A percentile compares a stretch with the other conserved stretches of the same genome.
These are phyloP conservation scores for Leishmania martiniquensis DNA, from an alignment of 208 protist species.

Conservation along the genomic window DNA sequence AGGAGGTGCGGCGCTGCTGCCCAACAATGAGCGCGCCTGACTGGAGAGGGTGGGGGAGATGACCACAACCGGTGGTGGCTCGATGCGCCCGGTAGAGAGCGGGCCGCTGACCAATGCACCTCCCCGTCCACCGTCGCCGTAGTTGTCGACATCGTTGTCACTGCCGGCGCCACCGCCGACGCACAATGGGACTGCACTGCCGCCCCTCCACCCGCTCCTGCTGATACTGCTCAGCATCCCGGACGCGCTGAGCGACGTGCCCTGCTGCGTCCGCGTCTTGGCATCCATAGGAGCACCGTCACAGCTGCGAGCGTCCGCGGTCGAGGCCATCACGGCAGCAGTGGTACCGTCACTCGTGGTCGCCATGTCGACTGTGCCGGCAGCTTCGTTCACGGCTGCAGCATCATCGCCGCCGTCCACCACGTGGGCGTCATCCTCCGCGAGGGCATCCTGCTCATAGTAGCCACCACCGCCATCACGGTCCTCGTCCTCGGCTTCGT, in stretches of 20 bases:
- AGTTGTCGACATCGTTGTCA: not conserved
- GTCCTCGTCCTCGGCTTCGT: conserved; percentile 2
- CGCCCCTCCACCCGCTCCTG: not conserved
- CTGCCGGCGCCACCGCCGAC: not conserved
- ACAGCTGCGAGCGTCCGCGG: not conserved
- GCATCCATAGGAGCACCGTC: not conserved
- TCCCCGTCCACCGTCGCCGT: not conserved
- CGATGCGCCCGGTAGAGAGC: not conserved
- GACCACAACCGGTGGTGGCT: not conserved
- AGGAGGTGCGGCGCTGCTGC: not conserved
- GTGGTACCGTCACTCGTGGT: not conserved
- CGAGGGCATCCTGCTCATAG: conserved; percentile 32
- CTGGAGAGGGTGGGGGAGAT: not conserved
- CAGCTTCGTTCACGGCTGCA: not conserved
- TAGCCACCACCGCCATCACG: conserved; percentile 25
- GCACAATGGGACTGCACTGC: not conserved
- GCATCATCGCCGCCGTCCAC: not conserved
- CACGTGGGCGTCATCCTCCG: conserved; percentile 7
- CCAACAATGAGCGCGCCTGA: not conserved
- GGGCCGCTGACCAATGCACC: not conserved
- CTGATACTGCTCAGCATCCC: not conserved
- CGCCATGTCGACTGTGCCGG: not conserved
- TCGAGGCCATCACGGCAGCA: not conserved
- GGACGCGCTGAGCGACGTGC: not conserved
- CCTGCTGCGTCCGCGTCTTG: not conserved